These are phyloP conservation scores for Quercus agrifolia DNA, from an alignment of 306 rosid genomes.

Conservation along the genomic window DNA sequence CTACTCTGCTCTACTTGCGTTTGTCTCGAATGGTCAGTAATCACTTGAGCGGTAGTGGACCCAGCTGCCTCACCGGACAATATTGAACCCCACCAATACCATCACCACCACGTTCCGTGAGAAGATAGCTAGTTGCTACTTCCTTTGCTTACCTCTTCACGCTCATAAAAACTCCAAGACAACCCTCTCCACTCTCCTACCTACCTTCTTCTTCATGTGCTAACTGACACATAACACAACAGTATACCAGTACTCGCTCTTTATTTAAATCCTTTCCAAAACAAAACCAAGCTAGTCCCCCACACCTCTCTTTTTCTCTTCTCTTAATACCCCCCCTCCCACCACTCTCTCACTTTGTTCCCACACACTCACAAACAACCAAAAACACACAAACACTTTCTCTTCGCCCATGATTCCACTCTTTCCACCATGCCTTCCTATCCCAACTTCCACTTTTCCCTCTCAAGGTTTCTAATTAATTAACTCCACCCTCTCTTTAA, in stretches of 20 bases:
- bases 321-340: background rate
- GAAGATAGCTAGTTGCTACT: no score
- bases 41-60: background rate
- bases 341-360: background rate
- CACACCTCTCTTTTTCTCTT: background rate
- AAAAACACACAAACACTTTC: background rate
- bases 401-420: constrained; percentile 54
- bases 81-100: background rate
- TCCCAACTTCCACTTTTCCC: constrained; percentile 49
- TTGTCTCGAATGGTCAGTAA: background rate
- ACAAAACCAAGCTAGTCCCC: background rate
- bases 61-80: background rate
- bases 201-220: constrained; percentile 22
- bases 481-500: no score
- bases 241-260: no score
- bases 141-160: background rate
- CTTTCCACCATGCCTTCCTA: constrained; percentile 59
- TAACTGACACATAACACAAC: constrained; percentile 1
- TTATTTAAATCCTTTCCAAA: background rate
- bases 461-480: constrained; percentile 36
- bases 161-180: background rate
- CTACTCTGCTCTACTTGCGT: background rate
- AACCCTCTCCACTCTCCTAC: background rate
- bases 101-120: constrained; percentile 15
- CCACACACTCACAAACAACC: background rate